A percentile compares a stretch with the other conserved stretches of the same genome.
Conservation (phyloP, 495 filamentous ascomycete species). For the Penicillium cosmopolitanum region DNA sequence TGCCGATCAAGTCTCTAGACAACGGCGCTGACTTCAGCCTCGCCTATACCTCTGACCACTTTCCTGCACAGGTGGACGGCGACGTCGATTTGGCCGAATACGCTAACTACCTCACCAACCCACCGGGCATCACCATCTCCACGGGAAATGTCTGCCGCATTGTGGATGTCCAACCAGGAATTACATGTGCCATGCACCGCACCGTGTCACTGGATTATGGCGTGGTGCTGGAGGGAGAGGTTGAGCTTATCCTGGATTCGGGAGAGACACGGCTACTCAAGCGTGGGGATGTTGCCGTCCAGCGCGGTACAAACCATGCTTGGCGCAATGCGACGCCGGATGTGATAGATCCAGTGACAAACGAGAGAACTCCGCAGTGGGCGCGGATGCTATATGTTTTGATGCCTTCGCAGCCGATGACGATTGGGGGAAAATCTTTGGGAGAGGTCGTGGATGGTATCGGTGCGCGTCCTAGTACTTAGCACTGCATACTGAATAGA, state of each 20-base stretch:
- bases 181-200: slow-evolving; percentile 55
- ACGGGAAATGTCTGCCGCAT: slow-evolving; percentile 32
- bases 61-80: too few species aligned
- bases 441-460: too few species aligned
- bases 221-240: slow-evolving; percentile 64
- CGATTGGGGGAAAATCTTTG: too few species aligned
- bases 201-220: slow-evolving; percentile 69
- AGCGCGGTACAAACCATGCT: slow-evolving; percentile 68
- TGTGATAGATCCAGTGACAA: too few species aligned
- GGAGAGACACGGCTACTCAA: slow-evolving; percentile 58
- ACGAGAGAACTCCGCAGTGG: too few species aligned
- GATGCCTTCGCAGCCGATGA: too few species aligned
- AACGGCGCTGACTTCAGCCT: too few species aligned
- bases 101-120: slow-evolving; percentile 20
- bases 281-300: slow-evolving; percentile 66
- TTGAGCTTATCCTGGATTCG: slow-evolving; percentile 66
- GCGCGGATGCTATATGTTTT: too few species aligned
- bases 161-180: slow-evolving; percentile 29
- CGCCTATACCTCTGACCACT: too few species aligned
- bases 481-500: too few species aligned
- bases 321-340: slow-evolving; percentile 54
- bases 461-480: too few species aligned
- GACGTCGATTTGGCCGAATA: neutral
- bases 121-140: slow-evolving; percentile 26
- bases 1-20: too few species aligned